phyloP scores from a whole-genome alignment of 1,284 basidiomycete genomes.

The Abortiporus biennis region DNA sequence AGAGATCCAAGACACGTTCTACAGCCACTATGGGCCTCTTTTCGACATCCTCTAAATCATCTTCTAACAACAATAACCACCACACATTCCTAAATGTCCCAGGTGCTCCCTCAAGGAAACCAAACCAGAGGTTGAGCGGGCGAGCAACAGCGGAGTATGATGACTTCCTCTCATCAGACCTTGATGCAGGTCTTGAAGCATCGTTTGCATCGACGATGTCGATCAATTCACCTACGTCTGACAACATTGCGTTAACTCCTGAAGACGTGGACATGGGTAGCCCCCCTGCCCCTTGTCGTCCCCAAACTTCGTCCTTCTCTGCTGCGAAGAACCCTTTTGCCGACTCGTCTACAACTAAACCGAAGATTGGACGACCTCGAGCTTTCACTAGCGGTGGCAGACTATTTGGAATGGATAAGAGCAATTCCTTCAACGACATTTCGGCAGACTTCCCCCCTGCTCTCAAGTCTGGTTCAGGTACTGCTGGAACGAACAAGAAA shows the following conservation, averaged over 20 bases:
- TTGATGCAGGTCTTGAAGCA: slow-evolving; percentile 65
- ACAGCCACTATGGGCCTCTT: too few species aligned
- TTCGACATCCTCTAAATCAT: too few species aligned
- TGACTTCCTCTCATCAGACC: slow-evolving; percentile 58
- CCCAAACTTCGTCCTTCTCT: slow-evolving; percentile 13
- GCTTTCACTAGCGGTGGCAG: slow-evolving; percentile 56
- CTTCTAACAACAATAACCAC: too few species aligned
- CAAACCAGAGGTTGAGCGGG: slow-evolving; percentile 29
- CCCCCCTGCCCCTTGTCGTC: slow-evolving; percentile 52
- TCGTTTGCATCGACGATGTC: slow-evolving; percentile 80
- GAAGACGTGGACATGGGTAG: slow-evolving; percentile 67
- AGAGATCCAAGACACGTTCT: too few species aligned
- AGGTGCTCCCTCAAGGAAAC: slow-evolving; percentile 43
- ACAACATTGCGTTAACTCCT: slow-evolving; percentile 39
- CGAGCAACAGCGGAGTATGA: slow-evolving; percentile 47
- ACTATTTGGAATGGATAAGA: slow-evolving; percentile 66
- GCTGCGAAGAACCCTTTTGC: slow-evolving; percentile 11
- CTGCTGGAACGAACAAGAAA: slow-evolving; percentile 32
- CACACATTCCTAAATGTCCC: slow-evolving; percentile 53
- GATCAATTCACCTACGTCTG: slow-evolving; percentile 57
- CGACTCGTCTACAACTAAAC: too few species aligned
- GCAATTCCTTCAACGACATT: slow-evolving; percentile 36
- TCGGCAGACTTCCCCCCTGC: slow-evolving; percentile 21
- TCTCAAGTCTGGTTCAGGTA: slow-evolving; percentile 21
- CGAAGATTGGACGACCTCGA: slow-evolving; percentile 39